A percentile compares a stretch with the other conserved stretches of the same genome.
phyloP scores from a whole-genome alignment of 164 flowering plant species.

The Platanus orientalis region DNA sequence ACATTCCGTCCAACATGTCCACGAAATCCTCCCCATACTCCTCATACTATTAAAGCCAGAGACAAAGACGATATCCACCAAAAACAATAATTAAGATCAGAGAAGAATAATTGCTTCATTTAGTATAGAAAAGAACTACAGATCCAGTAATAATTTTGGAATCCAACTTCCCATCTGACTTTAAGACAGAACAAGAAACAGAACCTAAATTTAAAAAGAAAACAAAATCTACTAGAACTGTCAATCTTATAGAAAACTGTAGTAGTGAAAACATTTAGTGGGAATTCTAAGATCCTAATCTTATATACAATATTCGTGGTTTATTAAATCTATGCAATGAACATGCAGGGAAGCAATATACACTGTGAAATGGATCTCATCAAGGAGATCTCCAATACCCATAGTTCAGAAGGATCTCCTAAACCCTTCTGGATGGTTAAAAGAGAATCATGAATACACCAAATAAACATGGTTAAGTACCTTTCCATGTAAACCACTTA shows the following conservation, averaged over 20 bases:
- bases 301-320: no score
- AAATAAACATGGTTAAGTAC: background rate
- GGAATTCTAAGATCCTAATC: no score
- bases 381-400: no score
- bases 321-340: no score
- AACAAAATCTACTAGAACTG: no score
- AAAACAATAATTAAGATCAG: no score
- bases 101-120: background rate
- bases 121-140: background rate
- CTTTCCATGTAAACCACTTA: background rate
- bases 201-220: background rate
- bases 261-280: no score
- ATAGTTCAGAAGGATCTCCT: no score
- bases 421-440: background rate
- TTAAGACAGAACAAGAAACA: background rate
- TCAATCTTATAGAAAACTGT: no score
- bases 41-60: slow-evolving; percentile 55
- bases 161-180: background rate
- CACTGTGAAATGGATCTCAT: no score
- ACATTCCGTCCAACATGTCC: slow-evolving; percentile 96
- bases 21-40: slow-evolving; percentile 81
- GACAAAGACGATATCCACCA: no score
- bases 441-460: background rate
- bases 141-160: background rate
- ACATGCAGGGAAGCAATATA: no score